Evolutionary conservation across 1,284 basidiomycete species (phyloP).

Genomic region (Cryptococcus floricola): DNA sequence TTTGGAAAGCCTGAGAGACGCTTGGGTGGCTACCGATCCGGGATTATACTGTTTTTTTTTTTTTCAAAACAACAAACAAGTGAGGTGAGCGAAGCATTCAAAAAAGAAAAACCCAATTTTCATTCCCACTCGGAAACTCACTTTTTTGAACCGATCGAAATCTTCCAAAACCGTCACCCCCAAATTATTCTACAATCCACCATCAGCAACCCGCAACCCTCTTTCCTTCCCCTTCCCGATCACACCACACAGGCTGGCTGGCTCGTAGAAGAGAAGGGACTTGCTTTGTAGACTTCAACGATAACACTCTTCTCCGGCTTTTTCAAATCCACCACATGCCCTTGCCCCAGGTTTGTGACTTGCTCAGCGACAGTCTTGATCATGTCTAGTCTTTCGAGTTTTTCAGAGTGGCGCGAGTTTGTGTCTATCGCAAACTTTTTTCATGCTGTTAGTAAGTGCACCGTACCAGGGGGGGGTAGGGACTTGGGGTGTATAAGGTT

Average conservation of each 20-base stretch:
- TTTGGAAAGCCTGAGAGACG: background rate
- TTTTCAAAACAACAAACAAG: too few relatives aligned
- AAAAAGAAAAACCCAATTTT: too few relatives aligned
- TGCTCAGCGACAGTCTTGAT: constrained; percentile 39
- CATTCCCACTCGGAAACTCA: constrained; percentile 8
- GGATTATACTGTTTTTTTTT: too few relatives aligned
- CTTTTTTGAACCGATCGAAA: constrained; percentile 39
- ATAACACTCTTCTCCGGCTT: constrained; percentile 38
- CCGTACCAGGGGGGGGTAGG: background rate
- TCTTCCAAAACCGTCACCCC: constrained; percentile 37
- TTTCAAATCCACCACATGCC: constrained; percentile 39
- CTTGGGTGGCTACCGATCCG: constrained; percentile 5
- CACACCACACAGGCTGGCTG: too few relatives aligned
- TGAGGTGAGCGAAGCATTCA: too few relatives aligned
- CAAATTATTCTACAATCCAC: constrained; percentile 14
- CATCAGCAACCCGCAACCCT: too few relatives aligned
- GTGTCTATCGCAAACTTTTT: constrained; percentile 35
- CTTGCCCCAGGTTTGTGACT: constrained; percentile 25
- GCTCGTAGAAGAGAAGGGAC: constrained; percentile 1
- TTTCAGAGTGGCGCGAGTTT: constrained; percentile 32
- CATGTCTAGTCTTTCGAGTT: constrained; percentile 37
- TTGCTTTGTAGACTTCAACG: constrained; percentile 38
- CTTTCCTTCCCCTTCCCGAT: too few relatives aligned
- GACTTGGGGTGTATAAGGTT: background rate
- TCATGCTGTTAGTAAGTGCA: background rate